Base-by-base conservation (phyloP, 169 alveolate species). In the Babesia ovis region DNA sequence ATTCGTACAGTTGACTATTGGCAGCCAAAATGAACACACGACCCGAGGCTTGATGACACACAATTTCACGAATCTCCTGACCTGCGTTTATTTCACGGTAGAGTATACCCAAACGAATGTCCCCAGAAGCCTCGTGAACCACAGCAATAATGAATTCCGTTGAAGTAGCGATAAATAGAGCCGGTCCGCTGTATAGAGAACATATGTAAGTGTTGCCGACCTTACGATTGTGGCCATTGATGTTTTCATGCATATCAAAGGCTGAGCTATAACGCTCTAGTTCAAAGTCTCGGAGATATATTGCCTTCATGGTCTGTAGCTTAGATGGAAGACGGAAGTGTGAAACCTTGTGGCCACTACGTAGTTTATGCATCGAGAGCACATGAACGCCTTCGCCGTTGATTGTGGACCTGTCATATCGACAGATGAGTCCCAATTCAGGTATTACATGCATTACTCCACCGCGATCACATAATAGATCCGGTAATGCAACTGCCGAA, bases 221-320 rank as follows among this genome's bases (percentile, higher is more conserved):
- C 43, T 73, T 29, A 4, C 37, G 5, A 3, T 18, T 51, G 8
- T 39, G n/a, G n/a, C n/a, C n/a, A n/a, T n/a, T n/a, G n/a, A n/a
- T n/a, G 4, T 31, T 16, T 20, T 16, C 48, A 27, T 53, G 37
- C 32, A 25, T 16, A 18, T 67, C 55, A 14, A 31, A n/a, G 0
- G 79, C 48, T 16, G 59, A 55, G 35, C 34, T 27, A 41, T 66
- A 54, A 4, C 84, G 62, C 46, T 79, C 77, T 27, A 68, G 58
- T 39, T 79, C 84, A 29, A 70, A 69, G 34, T 79, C 87, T n/a
- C 62, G 62, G 59, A 79, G 66, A 41, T 58, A 25, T 20, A 79
- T 56, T 4, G 41, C 34, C 31, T 54, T 48, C 27, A 69, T 59
- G 32, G 84, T 8, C 46, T 55, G 72, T 51, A 79, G 54, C 35